These are phyloP conservation scores for Cercospora sp. DNA, from an alignment of 2,329 filamentous ascomycete genomes.

Conservation along the genomic window DNA sequence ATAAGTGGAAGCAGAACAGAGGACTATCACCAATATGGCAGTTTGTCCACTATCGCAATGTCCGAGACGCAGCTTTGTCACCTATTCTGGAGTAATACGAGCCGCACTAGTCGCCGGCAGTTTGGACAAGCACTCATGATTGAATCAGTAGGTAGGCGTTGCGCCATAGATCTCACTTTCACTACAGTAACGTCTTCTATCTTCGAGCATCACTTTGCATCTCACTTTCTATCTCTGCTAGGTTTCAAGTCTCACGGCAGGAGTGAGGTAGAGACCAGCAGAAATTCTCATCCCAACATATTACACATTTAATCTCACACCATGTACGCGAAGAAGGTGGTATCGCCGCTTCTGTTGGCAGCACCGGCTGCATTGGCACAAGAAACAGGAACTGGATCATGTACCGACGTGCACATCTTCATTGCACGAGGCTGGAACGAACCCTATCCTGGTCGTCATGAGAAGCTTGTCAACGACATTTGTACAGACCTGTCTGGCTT, in stretches of 20 bases:
- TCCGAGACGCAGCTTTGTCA: background rate
- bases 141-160: background rate
- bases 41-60: background rate
- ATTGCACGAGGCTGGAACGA: slow-evolving; percentile 31
- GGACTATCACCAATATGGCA: background rate
- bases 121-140: background rate
- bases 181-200: background rate
- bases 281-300: background rate
- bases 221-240: background rate
- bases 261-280: background rate
- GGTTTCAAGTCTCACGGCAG: background rate
- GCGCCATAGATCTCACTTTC: background rate
- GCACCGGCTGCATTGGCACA: slow-evolving; percentile 17
- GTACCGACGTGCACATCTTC: slow-evolving; percentile 31
- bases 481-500: slow-evolving; percentile 23
- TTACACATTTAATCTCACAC: background rate
- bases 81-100: background rate
- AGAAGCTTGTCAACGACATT: slow-evolving; percentile 27
- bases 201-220: background rate
- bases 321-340: slow-evolving; percentile 1
- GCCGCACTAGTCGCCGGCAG: background rate
- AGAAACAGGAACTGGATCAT: slow-evolving; percentile 24
- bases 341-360: slow-evolving; percentile 23
- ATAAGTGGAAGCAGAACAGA: background rate
- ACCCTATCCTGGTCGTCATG: slow-evolving; percentile 26